These are phyloP conservation scores for Linderniella brevidens DNA, from an alignment of 257 asterid genomes.

Conservation along the genomic window DNA sequence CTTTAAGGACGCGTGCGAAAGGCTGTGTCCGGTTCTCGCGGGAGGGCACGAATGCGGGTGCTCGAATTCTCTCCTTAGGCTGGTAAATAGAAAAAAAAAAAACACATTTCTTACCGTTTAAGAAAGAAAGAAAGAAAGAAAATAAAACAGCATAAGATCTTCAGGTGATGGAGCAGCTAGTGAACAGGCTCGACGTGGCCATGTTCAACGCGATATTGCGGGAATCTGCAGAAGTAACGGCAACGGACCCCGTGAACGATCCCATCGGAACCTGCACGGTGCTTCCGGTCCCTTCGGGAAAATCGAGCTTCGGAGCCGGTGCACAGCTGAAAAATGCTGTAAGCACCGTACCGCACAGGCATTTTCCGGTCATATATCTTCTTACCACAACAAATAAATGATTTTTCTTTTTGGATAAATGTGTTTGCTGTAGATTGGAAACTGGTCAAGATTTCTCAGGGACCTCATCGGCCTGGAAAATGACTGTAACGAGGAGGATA, in stretches of 20 bases:
- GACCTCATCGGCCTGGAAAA: slow-evolving; percentile 69
- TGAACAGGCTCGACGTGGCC: slow-evolving; percentile 71
- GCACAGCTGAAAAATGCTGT: slow-evolving; percentile 85
- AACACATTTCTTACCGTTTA: no score
- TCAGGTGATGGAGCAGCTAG: slow-evolving; percentile 92
- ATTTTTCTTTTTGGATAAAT: not conserved
- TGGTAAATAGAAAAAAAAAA: no score
- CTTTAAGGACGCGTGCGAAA: slow-evolving; percentile 80
- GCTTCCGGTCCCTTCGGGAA: slow-evolving; percentile 71
- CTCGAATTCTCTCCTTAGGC: slow-evolving; percentile 50
- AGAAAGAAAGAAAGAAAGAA: no score
- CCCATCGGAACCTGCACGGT: slow-evolving; percentile 68
- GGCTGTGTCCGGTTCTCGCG: slow-evolving; percentile 85
- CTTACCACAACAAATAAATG: not conserved
- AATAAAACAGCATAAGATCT: not conserved
- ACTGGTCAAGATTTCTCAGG: slow-evolving; percentile 83
- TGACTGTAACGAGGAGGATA: slow-evolving; percentile 24
- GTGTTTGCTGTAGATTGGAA: slow-evolving; percentile 39
- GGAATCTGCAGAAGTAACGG: slow-evolving; percentile 83
- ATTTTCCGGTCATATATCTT: no score
- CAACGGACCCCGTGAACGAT: slow-evolving; percentile 86
- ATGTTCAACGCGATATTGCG: slow-evolving; percentile 96
- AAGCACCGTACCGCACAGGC: slow-evolving; percentile 14
- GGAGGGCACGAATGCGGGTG: slow-evolving; percentile 72
- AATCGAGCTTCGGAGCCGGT: slow-evolving; percentile 76